Evolutionary conservation across 2,329 filamentous ascomycete species (phyloP), one percentile per base, ranked within the genome.

Genomic region (Aspergillus sp.): DNA sequence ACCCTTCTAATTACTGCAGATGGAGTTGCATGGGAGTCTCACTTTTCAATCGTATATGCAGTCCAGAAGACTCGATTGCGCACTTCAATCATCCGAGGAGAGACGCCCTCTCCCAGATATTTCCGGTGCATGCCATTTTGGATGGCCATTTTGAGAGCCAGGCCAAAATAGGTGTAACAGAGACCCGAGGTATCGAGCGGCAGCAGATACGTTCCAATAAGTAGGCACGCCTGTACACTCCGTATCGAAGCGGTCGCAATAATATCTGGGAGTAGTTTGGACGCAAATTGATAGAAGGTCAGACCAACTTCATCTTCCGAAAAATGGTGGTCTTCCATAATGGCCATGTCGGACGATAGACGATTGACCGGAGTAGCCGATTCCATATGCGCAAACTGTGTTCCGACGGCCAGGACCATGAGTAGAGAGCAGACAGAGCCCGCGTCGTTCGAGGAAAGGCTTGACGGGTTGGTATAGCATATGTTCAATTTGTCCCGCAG

Each of bases 71-170:
- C 81, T 2, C 83, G 77, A 65, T 84, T 85, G 18, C 83, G 76
- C 3, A 78, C 80, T 73, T 85, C 83, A 14, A 81, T 75, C 60
- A 82, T 79, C 31, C 76, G 75, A 11, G 78, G 72, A 31, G 82
- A 80, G 11, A 84, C 73, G 0, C 76, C 79, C 53, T 80, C 77
- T 1, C 79, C 81, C 1, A 78, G 72, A 58, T 81, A 82, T 56
- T 76, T 80, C 52, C 84, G 76, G 63, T 86, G 84, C 83, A 86
- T 85, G 10, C 84, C 84, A 65, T 86, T 86, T 61, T 85, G 83
- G 14, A 86, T 84, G 1, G 83, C 84, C 59, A 86, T 73, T 60
- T 84, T 85, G 47, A 85, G 73, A 2, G 82, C 82, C 12, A 86
- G 69, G 6, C 82, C 83, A 51, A 85, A 76, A 62, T 86, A 86